phyloP scores from a whole-genome alignment of 129 eudicot genomes.

The Escallonia herrerae region DNA sequence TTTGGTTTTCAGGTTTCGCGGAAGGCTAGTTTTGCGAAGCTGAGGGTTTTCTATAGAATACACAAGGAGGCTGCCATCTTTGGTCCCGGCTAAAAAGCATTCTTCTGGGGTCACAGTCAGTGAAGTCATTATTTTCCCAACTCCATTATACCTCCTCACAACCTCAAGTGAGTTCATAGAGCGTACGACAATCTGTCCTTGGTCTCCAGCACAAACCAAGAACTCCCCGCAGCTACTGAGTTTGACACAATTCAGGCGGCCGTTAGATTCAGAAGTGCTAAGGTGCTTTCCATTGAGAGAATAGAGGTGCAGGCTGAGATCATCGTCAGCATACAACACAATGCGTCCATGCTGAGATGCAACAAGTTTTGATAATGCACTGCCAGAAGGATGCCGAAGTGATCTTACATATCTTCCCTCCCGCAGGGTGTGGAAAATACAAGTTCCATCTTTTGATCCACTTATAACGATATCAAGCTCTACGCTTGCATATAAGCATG shows the following conservation, averaged over 20 bases:
- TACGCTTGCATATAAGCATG: slow-evolving; percentile 69
- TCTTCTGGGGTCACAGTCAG: slow-evolving; percentile 88
- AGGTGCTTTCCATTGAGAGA: slow-evolving; percentile 84
- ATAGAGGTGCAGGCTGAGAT: slow-evolving; percentile 77
- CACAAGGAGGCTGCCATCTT: slow-evolving; percentile 85
- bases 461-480: slow-evolving; percentile 95
- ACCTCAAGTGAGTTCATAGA: slow-evolving; percentile 83
- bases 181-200: slow-evolving; percentile 87
- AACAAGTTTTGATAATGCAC: slow-evolving; percentile 74
- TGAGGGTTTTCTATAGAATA: slow-evolving; percentile 95
- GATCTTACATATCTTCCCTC: slow-evolving; percentile 87
- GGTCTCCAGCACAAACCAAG: slow-evolving; percentile 94
- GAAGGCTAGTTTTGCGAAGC: slow-evolving; percentile 40
- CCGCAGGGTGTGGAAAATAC: slow-evolving; percentile 76
- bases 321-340: slow-evolving; percentile 80
- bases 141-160: slow-evolving; percentile 57
- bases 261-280: slow-evolving; percentile 69
- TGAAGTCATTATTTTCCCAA: slow-evolving; percentile 71
- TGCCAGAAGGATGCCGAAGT: slow-evolving; percentile 72
- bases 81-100: slow-evolving; percentile 92
- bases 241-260: slow-evolving; percentile 83
- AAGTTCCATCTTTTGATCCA: slow-evolving; percentile 97
- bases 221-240: slow-evolving; percentile 90
- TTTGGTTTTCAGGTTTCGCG: slow-evolving; percentile 43
- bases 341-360: slow-evolving; percentile 75